These are phyloP conservation scores for Omphalea diandra DNA, from an alignment of 441 rosid species.

Conservation along the genomic window DNA sequence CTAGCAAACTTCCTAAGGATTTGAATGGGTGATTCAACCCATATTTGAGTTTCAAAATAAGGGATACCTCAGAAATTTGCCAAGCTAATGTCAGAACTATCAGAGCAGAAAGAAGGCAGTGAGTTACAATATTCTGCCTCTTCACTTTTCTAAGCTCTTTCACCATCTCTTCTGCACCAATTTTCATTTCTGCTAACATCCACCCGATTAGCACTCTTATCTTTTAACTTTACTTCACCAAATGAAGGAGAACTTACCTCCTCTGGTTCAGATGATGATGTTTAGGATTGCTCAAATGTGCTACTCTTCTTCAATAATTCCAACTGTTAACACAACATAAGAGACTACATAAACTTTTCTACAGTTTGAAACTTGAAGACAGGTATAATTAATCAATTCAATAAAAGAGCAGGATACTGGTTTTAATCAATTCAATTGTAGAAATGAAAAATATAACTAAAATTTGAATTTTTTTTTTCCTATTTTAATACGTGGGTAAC, in stretches of 20 bases:
- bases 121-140: constrained; percentile 71
- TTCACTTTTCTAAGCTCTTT: constrained; percentile 58
- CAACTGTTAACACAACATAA: constrained; percentile 35
- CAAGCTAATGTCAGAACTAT: constrained; percentile 65
- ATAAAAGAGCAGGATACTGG: too few species aligned
- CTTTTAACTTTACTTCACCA: constrained; percentile 17
- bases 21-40: constrained; percentile 61
- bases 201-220: too few species aligned
- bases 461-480: too few species aligned
- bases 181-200: constrained; percentile 8
- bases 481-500: too few species aligned
- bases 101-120: constrained; percentile 65
- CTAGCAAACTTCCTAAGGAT: constrained; percentile 45
- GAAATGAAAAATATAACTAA: too few species aligned
- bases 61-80: constrained; percentile 80
- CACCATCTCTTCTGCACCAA: constrained; percentile 41
- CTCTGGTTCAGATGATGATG: constrained; percentile 2
- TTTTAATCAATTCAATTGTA: too few species aligned
- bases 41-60: constrained; percentile 53
- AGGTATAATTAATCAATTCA: too few species aligned
- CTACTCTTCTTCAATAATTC: constrained; percentile 37
- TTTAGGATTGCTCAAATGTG: constrained; percentile 8
- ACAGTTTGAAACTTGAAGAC: too few species aligned
- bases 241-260: constrained; percentile 10
- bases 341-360: neutral